A percentile compares a stretch with the other conserved stretches of the same genome.
phyloP scores from a whole-genome alignment of 306 rosid species.

The Hylodesmum podocarpum region DNA sequence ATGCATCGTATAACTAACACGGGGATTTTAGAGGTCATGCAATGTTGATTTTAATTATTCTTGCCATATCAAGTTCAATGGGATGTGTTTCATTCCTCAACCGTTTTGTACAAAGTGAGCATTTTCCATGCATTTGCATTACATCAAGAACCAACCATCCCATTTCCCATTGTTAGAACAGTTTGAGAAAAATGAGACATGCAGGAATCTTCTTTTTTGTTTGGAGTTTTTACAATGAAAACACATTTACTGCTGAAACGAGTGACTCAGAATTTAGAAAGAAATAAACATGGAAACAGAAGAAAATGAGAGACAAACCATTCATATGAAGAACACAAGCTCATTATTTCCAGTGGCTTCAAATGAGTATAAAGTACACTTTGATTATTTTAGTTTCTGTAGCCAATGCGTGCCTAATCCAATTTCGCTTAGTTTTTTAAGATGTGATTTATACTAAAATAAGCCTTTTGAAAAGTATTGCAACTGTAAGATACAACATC shows the following conservation, averaged over 20 bases:
- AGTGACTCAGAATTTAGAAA: constrained; percentile 5
- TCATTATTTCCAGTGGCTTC: constrained; percentile 17
- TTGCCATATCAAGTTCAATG: neutral
- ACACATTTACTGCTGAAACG: constrained; percentile 5
- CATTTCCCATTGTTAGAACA: neutral
- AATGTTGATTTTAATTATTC: neutral
- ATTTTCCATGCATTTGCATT: neutral
- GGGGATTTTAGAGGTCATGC: constrained; percentile 5
- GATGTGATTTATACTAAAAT: neutral
- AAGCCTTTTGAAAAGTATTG: neutral
- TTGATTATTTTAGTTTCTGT: neutral
- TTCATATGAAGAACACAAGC: neutral
- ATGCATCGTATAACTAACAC: constrained; percentile 20
- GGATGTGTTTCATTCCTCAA: constrained; percentile 4
- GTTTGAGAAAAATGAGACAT: neutral
- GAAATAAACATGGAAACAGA: neutral
- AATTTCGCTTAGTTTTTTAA: neutral
- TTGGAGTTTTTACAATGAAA: neutral
- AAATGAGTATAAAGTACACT: neutral
- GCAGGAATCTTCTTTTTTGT: neutral
- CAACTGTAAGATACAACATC: constrained; percentile 3
- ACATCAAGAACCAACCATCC: constrained; percentile 9
- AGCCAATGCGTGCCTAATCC: neutral
- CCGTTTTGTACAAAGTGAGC: neutral
- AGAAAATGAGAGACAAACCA: constrained; percentile 10